Evolutionary conservation across 495 filamentous ascomycete genomes (phyloP).

Genomic region (Amphirosellinia nigrospora): DNA sequence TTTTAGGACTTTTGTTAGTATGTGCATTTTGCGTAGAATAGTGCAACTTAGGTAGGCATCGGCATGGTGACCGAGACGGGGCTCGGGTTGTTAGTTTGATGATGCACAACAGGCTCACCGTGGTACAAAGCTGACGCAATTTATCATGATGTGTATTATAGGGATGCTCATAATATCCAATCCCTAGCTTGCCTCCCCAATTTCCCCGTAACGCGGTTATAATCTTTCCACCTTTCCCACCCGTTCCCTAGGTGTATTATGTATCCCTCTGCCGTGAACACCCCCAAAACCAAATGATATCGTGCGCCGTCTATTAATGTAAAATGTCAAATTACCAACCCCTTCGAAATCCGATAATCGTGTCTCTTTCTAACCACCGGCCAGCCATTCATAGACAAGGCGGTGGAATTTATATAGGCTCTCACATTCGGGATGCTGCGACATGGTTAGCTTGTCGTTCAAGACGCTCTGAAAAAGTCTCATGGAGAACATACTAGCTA

Average conservation of each 20-base stretch:
- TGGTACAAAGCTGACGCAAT: background rate
- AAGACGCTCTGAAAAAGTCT: background rate
- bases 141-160: background rate
- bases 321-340: slow-evolving; percentile 1
- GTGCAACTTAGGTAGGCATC: too few relatives aligned
- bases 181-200: background rate
- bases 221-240: background rate
- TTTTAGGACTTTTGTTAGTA: background rate
- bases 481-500: slow-evolving; percentile 11
- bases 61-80: background rate
- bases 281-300: background rate
- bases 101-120: background rate
- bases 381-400: background rate
- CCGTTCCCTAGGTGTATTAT: background rate
- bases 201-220: background rate
- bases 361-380: background rate
- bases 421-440: slow-evolving; percentile 19
- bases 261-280: background rate
- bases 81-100: background rate
- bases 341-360: background rate
- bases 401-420: background rate
- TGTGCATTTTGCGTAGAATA: background rate
- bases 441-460: slow-evolving; percentile 11
- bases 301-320: background rate
- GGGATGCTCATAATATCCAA: background rate